These are phyloP conservation scores for Candida hispaniensis DNA, from an alignment of 805 yeast species.

Conservation along the genomic window DNA sequence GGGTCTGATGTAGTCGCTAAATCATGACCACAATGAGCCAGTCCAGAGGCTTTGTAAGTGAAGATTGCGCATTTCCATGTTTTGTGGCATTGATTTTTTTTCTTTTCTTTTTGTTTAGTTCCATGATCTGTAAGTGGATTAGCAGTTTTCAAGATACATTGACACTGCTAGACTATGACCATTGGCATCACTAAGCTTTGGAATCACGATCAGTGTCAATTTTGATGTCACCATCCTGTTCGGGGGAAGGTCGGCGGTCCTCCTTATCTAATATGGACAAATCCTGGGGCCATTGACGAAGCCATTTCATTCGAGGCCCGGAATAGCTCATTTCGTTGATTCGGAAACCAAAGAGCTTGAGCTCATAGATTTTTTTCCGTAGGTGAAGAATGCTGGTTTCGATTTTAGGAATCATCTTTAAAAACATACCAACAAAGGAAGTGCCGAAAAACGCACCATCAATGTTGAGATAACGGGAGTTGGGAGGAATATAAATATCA, in stretches of 20 bases:
- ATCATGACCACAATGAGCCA: no score
- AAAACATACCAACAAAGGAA: slow-evolving; percentile 83
- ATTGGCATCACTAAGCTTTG: no score
- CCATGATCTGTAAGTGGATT: no score
- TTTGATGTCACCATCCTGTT: slow-evolving; percentile 10
- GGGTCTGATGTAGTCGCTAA: no score
- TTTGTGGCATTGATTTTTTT: no score
- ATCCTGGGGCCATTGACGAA: slow-evolving; percentile 63
- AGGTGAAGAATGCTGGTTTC: slow-evolving; percentile 62
- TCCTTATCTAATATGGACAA: slow-evolving; percentile 49
- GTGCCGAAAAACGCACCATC: slow-evolving; percentile 98
- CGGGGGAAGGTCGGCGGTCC: slow-evolving; percentile 12
- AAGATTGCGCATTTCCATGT: no score
- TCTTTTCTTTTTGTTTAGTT: no score
- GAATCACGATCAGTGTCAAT: slow-evolving; percentile 14
- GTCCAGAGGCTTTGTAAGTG: no score
- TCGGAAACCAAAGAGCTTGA: slow-evolving; percentile 80
- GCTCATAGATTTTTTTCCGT: slow-evolving; percentile 41
- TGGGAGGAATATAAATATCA: slow-evolving; percentile 80
- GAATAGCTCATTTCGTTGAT: slow-evolving; percentile 60
- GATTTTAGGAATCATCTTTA: slow-evolving; percentile 84
- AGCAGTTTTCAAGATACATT: no score
- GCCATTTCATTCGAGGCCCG: slow-evolving; percentile 96
- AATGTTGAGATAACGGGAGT: slow-evolving; percentile 73
- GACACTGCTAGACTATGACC: no score